Evolutionary conservation across 805 yeast genomes (phyloP), one percentile per base, ranked within the genome.

Genomic region (Candida manassasensis): DNA sequence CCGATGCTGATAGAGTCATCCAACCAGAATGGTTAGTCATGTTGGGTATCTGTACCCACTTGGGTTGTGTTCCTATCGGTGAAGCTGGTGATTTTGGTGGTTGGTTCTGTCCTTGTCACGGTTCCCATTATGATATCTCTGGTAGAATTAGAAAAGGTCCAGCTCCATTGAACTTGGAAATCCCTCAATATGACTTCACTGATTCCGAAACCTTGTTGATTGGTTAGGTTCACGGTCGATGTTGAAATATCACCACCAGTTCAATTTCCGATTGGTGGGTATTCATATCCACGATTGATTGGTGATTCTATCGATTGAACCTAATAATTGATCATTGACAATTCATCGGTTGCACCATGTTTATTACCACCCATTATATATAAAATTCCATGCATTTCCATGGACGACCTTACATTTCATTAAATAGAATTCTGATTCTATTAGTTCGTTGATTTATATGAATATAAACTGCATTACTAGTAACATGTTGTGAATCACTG

Each of bases 101-200:
- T 65, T 93, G 99, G 99, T 93, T 93, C 90, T 93, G 98, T 71
- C 98, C 99, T 49, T 93, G 98, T 76, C 99, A 94, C 77, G 99
- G 98, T 79, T 90, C 97, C 61, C 98, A 94, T 70, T 93, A 93
- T 71, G 98, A 93, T 73, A 94, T 94, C 72, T 89, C 97, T 47
- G 99, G 99, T 68, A 90, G 99, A 82, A 90, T 93, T 64, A 87
- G 99, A 81, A 90, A 80, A 75, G 99, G 99, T 54, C 99, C 99
- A 54, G 99, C 99, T 62, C 99, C 99, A 60, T 79, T 87, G 68
- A 93, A 93, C 77, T 79, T 93, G 74, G 98, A 93, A 75, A 76
- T 93, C 55, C 99, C 99, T 54, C 73, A 77, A 53, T 93, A 93
- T 65, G 86, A 80, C 52, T 84, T 93, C 61, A 55, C 75, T 43